Evolutionary conservation across 1,284 basidiomycete genomes (phyloP), one percentile per base, ranked within the genome.

Genomic region (Anthracocystis setariae): DNA sequence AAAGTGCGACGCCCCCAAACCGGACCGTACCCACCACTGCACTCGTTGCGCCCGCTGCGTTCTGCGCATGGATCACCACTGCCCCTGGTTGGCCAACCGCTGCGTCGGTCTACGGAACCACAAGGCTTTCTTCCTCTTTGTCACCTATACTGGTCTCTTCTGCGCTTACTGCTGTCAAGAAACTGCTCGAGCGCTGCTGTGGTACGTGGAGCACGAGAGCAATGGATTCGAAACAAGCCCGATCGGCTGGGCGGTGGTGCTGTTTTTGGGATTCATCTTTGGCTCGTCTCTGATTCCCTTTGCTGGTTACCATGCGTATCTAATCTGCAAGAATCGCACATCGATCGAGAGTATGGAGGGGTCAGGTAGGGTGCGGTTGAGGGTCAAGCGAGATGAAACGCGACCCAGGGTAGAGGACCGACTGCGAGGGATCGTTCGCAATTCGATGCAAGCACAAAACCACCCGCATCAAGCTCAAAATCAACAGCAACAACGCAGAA

Each of bases 51-150:
- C 66, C 40, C 68, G 72, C 42, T 82, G 69, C 29, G 58, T 73
- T 8, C 70, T 81, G 21, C 55, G 73, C 20, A 79, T 79, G 78
- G 78, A 80, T 42, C 78, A 89, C 92, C 51, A 91, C 57, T 81
- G 80, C 45, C 80, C 80, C 25, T 81, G 80, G 80, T 59, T 81
- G 20, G 77, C 74, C 78, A 92, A 92, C 81, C 76, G 78, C 23
- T 84, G 83, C 50, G 76, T 83, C 8, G 83, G 80, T 3, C 61
- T 79, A 17, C 56, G 78, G 17, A 84, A 84, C 42, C 82, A 84
- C 71, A 83, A 83, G 47, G 72, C 79, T 25, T 84, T 84, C 57
- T 70, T 84, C 23, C 76, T 83, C 21, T 83, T 84, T 47, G 65
- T 84, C 24, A 21, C 38, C 24, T 84, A 82, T 53, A 78, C 78